phyloP scores from a whole-genome alignment of 257 asterid species.

The Striga asiatica region DNA sequence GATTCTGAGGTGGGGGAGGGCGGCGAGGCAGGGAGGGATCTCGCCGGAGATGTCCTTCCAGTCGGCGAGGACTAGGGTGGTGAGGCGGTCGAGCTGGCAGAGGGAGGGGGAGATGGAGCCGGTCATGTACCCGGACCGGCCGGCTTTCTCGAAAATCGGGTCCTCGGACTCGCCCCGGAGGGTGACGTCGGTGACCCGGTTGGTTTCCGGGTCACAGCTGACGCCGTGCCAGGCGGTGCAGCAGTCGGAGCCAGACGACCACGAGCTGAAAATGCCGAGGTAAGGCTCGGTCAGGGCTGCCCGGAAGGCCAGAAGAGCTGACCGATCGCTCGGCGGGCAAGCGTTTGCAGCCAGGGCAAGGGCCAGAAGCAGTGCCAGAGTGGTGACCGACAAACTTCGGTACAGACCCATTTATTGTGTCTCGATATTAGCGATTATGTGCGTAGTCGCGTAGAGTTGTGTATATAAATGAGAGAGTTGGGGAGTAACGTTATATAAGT shows the following conservation, averaged over 20 bases:
- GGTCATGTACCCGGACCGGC: conserved; percentile 92
- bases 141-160: conserved; percentile 70
- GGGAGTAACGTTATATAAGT: conserved; percentile 22
- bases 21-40: conserved; percentile 60
- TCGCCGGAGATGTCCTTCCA: conserved; percentile 84
- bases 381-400: conserved; percentile 13
- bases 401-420: conserved; percentile 16
- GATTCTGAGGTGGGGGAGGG: conserved; percentile 46
- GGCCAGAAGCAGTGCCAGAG: conserved; percentile 25
- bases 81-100: conserved; percentile 72
- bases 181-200: conserved; percentile 63
- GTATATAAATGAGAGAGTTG: neutral
- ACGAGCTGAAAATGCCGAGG: conserved; percentile 63
- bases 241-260: conserved; percentile 77
- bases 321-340: conserved; percentile 64
- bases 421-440: too few relatives aligned
- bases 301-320: conserved; percentile 49
- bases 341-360: conserved; percentile 23
- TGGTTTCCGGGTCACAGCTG: conserved; percentile 72
- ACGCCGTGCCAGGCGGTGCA: conserved; percentile 83
- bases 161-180: conserved; percentile 97
- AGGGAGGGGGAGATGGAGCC: conserved; percentile 64
- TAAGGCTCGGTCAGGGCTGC: conserved; percentile 68
- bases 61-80: conserved; percentile 75
- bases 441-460: neutral